A percentile compares a stretch with the other conserved stretches of the same genome.
Conservation (phyloP, 495 filamentous ascomycete genomes). For the Penicillium paradoxum region DNA sequence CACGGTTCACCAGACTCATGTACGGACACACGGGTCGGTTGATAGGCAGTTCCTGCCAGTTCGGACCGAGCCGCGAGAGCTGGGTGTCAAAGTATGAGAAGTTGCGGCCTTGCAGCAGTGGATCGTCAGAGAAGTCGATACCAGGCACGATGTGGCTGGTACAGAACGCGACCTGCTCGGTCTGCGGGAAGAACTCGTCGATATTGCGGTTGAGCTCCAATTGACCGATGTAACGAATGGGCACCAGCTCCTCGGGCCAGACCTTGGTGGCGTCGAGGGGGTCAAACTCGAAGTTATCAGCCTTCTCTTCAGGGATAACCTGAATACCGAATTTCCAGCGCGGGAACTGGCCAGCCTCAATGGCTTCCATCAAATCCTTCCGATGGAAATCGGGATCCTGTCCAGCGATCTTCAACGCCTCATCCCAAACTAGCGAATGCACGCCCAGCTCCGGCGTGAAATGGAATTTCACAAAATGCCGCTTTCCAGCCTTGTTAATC, state of each 20-base stretch:
- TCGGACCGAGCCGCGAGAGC: slow-evolving; percentile 71
- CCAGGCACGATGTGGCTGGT: slow-evolving; percentile 82
- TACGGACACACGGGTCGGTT: slow-evolving; percentile 71
- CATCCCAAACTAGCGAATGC: slow-evolving; percentile 84
- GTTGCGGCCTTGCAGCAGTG: slow-evolving; percentile 76
- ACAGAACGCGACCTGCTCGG: slow-evolving; percentile 78
- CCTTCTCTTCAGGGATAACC: slow-evolving; percentile 61
- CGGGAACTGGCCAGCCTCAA: slow-evolving; percentile 60
- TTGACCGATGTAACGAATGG: slow-evolving; percentile 75
- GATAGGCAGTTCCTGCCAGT: slow-evolving; percentile 84
- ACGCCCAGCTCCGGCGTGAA: slow-evolving; percentile 75
- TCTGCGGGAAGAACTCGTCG: slow-evolving; percentile 83
- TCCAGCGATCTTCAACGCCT: slow-evolving; percentile 74
- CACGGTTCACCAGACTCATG: slow-evolving; percentile 46
- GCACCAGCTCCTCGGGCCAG: slow-evolving; percentile 81
- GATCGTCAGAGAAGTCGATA: slow-evolving; percentile 83
- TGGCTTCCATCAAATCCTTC: slow-evolving; percentile 78
- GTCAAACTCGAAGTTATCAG: slow-evolving; percentile 85
- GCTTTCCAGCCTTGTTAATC: slow-evolving; percentile 64
- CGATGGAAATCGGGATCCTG: slow-evolving; percentile 88
- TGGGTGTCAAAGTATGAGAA: slow-evolving; percentile 90
- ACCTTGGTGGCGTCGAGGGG: slow-evolving; percentile 89
- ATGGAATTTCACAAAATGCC: slow-evolving; percentile 78
- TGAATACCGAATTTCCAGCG: slow-evolving; percentile 86
- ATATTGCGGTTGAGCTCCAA: slow-evolving; percentile 76